Base-by-base conservation (phyloP, 495 filamentous ascomycete species). In the Trichoderma reesei region DNA sequence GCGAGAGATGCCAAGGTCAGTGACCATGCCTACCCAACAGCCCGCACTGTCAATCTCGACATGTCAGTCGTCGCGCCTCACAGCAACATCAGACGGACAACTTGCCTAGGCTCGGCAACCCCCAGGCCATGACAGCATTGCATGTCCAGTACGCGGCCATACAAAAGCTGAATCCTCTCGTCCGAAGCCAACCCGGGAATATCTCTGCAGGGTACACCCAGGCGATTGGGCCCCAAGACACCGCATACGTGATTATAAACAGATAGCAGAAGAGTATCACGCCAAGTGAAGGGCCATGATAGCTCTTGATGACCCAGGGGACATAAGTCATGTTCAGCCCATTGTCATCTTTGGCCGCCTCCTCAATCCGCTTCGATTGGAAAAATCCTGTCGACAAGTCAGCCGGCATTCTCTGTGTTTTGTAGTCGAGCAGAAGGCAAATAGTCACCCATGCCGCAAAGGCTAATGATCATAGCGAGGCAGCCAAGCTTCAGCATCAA, bases 201-300 rank as follows among this genome's bases (percentile, higher is more conserved):
- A 86, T 89, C 71, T 94, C 90, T 5, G 90, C 90, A 0, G 85
- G 86, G 71, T 94, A 93, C 1, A 88, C 91, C 74, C 91, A 92
- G 0, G 89, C 87, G 0, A 91, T 88, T 0, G 90, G 88, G 0
- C 90, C 88, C 72, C 88, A 87, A 9, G 90, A 90, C 0, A 88
- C 87, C 0, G 86, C 88, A 70, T 91, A 93, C 33, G 88, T 82
- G 6, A 86, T 80, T 5, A 85, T 88, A 72, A 90, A 91, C 66
- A 92, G 79, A 72, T 88, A 91, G n/a, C 89, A 86, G 77, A 91
- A 92, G 63, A 90, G 84, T 65, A 92, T 89, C 75, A 91, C 84
- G 67, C 82, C 87, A 41, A 72, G 71, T 1, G 76, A 75, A 18
- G 76, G 79, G 37, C 76, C 70, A n/a, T 72, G 69, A 59, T 84